Conservation (phyloP, 139 green algal genomes). For the Chloropicon primus region DNA sequence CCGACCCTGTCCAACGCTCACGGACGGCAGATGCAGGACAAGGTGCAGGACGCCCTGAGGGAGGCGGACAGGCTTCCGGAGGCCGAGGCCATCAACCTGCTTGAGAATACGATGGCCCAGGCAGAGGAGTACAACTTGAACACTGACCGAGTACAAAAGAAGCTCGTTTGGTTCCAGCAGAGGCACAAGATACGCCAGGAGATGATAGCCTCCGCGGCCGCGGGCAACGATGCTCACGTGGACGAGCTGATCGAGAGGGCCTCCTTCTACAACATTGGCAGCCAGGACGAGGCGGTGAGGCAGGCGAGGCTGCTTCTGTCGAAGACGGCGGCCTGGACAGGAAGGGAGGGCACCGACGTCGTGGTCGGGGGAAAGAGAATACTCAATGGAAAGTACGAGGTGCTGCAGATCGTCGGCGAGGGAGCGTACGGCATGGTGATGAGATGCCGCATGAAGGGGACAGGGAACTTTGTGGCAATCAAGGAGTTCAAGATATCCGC, state of each 20-base stretch:
- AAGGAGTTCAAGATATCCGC: slow-evolving; percentile 25
- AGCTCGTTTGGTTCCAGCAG: background rate
- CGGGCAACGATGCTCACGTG: background rate
- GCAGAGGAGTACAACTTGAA: background rate
- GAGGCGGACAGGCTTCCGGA: background rate
- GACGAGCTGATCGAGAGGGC: background rate
- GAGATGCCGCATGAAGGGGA: slow-evolving; percentile 2
- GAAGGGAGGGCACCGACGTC: background rate
- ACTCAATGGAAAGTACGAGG: slow-evolving; percentile 6
- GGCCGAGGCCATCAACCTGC: background rate
- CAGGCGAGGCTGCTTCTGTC: background rate
- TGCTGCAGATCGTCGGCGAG: slow-evolving; percentile 17
- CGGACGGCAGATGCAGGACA: background rate
- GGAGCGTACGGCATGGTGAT: slow-evolving; percentile 22
- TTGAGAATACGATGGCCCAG: background rate
- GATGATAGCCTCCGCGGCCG: background rate
- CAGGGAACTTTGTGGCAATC: slow-evolving; percentile 10
- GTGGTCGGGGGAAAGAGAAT: background rate
- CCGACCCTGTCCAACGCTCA: background rate
- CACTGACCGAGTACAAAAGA: background rate
- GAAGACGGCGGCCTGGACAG: background rate
- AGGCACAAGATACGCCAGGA: background rate
- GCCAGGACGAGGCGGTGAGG: background rate
- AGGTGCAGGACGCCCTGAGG: background rate
- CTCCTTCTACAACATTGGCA: background rate